Evolutionary conservation across 306 rosid genomes (phyloP), one percentile per base, ranked within the genome.

Genomic region (Mucuna pruriens): DNA sequence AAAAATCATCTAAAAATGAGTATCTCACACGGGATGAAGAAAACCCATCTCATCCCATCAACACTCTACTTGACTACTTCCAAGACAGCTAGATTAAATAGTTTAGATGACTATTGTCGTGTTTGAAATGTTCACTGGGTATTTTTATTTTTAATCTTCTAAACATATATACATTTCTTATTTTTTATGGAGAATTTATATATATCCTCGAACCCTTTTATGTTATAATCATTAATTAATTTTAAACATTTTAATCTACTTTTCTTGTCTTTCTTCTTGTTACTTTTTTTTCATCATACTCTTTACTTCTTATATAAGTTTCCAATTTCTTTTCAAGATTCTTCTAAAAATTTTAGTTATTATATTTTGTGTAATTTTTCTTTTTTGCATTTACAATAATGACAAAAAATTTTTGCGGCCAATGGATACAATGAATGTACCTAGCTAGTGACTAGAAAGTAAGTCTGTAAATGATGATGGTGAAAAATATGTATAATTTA

Each of bases 401-500:
- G 25, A 1, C 2, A 76, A 5, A 9, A 9, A 23, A 29, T 19
- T 29, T 11, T 65, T 22, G 63, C 6, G 12, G 17, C 23, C 9
- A 6, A 23, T 39, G 34, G 67, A 80, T 61, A 39, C 7, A 61
- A 60, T 48, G 78, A 71, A 69, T 33, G 73, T 26, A 33, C 7
- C 31, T 33, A 33, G 40, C 25, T 63, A 3, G 38, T 76, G 22
- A 48, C 76, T 26, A 22, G 5, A 72, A 83, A 73, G 74, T 49
- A 65, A 42, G 71, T 2, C 7, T n/a, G n/a, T n/a, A n/a, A n/a
- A n/a, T n/a, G n/a, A 82, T 82, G 1, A 49, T 62, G 23, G 79
- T 36, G 77, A 42, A 75, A 82, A 75, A 82, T 19, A 61, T 25
- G 15, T 42, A 67, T 61, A 38, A 17, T 36, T 33, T 31, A 42